Base-by-base conservation (phyloP, 2,329 filamentous ascomycete species). In the Malbranchea zuffiana region DNA sequence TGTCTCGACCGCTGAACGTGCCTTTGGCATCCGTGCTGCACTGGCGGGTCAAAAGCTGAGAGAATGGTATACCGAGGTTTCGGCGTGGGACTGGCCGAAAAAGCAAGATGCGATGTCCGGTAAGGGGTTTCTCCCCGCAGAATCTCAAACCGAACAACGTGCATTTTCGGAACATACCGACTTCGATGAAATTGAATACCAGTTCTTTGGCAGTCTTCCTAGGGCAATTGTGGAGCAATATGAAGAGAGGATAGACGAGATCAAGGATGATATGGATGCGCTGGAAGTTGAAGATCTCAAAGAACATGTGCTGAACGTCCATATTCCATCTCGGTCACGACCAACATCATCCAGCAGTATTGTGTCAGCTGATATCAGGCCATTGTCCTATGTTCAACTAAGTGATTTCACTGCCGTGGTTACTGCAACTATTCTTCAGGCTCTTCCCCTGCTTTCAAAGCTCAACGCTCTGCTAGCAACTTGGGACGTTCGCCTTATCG, bases 351-450 rank as follows among this genome's bases (percentile, higher is more conserved):
- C 63, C 48, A 49, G 63, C 52, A 55, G 61, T 44, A 53, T 62
- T 27, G 55, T 61, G 11, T 69, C 65, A 32, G 60, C 54, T 39
- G 48, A 39, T 40, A 39, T 37, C 39, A 54, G 55, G 27, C 52
- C 56, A 37, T 52, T 37, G 17, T 59, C 66, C 27, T 82, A 82
- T 57, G 74, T 72, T 44, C 78, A 73, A 43, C 75, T 96, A 67
- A 86, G 90, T 49, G 90, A 96, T 57, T 76, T 94, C 50, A 87
- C 85, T 6, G 84, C 88, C 16, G 72, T 96, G 31, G 74, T 96
- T 39, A 95, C 90, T 1, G 83, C 87, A 18, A 93, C 88, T 21
- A 82, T 94, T 12, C 63, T 98, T n/a, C 83, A 90, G 53, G 77
- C 85, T 3, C 68, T 98, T 13, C 90, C 90, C 1, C 79, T 82